Evolutionary conservation across 257 asterid species (phyloP), one percentile per base, ranked within the genome.

Genomic region (Ilex asprella): DNA sequence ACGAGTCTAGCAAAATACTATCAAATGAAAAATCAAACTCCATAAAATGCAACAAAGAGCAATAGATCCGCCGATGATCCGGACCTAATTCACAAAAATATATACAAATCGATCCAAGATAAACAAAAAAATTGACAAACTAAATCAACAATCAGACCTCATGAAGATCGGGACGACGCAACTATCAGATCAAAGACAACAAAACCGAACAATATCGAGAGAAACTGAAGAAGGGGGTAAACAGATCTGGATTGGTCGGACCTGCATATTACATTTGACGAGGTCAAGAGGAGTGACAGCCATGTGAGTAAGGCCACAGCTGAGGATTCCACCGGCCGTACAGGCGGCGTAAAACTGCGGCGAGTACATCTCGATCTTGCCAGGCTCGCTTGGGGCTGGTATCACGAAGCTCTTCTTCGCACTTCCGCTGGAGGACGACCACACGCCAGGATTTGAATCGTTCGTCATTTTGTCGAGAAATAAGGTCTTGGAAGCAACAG

Each of bases 201-300:
- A 46, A 12, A 53, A 31, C 39, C 29, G 39, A 62, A 31, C 35
- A 27, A 35, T 21, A 56, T 29, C 9, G 57, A 27, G 27, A 21
- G 27, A 21, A 21, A 21, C 27, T 21, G 27, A 21, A 21, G 27
- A 21, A 21, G 27, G 27, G 27, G 27, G 27, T 21, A 21, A 21
- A 21, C 27, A 21, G 27, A 21, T 21, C 27, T 21, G 27, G 55
- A 50, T 50, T 14, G 8, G 55, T 11, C 6, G 30, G 27, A 87
- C 97, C 95, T 90, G 97, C 97, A 90, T 90, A 74, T 90, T 90
- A 76, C 97, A 90, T 70, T 90, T 90, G 91, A 87, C 97, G 51
- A 90, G 92, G 75, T 90, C 97, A 27, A 90, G 97, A 68, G 97
- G 97, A 58, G 96, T 90, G 72, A 90, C 97, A 56, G 97, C 61